Base-by-base conservation (phyloP, 2,329 filamentous ascomycete genomes). In the Dactylellina leptospora region DNA sequence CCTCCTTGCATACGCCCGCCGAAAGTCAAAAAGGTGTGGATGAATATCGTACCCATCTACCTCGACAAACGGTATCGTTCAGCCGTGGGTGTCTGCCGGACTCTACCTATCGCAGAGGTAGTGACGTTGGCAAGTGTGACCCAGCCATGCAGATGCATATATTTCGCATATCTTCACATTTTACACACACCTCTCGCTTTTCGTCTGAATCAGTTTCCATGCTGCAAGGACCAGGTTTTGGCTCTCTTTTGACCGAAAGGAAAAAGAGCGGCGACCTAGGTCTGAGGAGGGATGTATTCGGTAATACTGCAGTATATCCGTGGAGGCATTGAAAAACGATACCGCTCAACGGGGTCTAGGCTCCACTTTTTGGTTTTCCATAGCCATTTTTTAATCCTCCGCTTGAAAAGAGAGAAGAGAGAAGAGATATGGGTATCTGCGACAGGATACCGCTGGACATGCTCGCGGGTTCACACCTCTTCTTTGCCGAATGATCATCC, bases 121-220 rank as follows among this genome's bases (percentile, higher is more conserved):
- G 36, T 64, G 53, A 59, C 38, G 53, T 55, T 64, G 38, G 38
- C 50, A 53, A 36, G 68, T 64, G 68, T 72, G 68, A 72, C 68
- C n/a, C 38, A 30, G 28, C 33, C 68, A 22, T 72, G 68, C 68
- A 71, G n/a, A 59, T 25, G 47, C 28, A 25, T 48, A 63, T 42
- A 59, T 51, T 20, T 54, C 44, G 28, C 23, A 53, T 44, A 45
- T 10, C 47, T 50, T n/a, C n/a, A n/a, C n/a, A n/a, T n/a, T n/a
- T n/a, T n/a, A n/a, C n/a, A n/a, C n/a, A n/a, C n/a, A n/a, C n/a
- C n/a, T n/a, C n/a, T n/a, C n/a, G n/a, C n/a, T n/a, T n/a, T n/a
- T n/a, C n/a, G n/a, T n/a, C 40, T 42, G 10, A 22, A 10, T 5
- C 5, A 22, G 3, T 27, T 25, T 10, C 3, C 8, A 50, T 48